Percentiles rank a stretch among this genome's conserved stretches.
Evolutionary conservation across 352 stramenopile species (phyloP).

Genomic region (Globisporangium polare): DNA sequence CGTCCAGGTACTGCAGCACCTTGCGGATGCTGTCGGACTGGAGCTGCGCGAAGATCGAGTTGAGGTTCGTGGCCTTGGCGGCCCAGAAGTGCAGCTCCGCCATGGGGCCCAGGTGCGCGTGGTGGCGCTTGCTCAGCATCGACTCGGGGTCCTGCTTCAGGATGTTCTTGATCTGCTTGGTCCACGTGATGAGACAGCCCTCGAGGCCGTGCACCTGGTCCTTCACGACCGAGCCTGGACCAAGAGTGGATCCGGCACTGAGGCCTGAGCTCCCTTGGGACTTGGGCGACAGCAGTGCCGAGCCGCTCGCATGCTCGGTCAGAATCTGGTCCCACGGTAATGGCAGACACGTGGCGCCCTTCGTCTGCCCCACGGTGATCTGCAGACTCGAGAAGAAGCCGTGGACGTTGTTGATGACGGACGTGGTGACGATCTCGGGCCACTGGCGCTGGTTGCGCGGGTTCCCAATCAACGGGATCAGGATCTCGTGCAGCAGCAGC

Average conservation of each 20-base stretch:
- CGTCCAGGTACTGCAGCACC: slow-evolving; percentile 87
- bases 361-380: slow-evolving; percentile 85
- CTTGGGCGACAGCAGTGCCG: slow-evolving; percentile 13
- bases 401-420: slow-evolving; percentile 72
- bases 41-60: slow-evolving; percentile 89
- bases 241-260: background rate
- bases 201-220: slow-evolving; percentile 87
- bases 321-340: slow-evolving; percentile 78
- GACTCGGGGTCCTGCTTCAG: slow-evolving; percentile 87
- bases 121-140: slow-evolving; percentile 50
- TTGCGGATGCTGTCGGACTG: slow-evolving; percentile 84
- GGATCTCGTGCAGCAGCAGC: slow-evolving; percentile 69
- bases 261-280: background rate
- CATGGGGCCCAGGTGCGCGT: slow-evolving; percentile 69
- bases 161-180: slow-evolving; percentile 94
- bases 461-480: slow-evolving; percentile 74
- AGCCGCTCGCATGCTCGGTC: slow-evolving; percentile 40
- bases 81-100: slow-evolving; percentile 90
- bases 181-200: slow-evolving; percentile 91
- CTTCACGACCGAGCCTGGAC: slow-evolving; percentile 36
- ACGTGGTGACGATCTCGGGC: slow-evolving; percentile 79
- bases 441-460: slow-evolving; percentile 74
- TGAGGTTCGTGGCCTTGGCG: slow-evolving; percentile 81
- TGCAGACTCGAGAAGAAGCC: slow-evolving; percentile 82
- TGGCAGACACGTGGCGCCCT: slow-evolving; percentile 78